Percentiles rank a stretch among this genome's conserved stretches.
phyloP scores from a whole-genome alignment of 257 asterid species.

The Misopates orontium region DNA sequence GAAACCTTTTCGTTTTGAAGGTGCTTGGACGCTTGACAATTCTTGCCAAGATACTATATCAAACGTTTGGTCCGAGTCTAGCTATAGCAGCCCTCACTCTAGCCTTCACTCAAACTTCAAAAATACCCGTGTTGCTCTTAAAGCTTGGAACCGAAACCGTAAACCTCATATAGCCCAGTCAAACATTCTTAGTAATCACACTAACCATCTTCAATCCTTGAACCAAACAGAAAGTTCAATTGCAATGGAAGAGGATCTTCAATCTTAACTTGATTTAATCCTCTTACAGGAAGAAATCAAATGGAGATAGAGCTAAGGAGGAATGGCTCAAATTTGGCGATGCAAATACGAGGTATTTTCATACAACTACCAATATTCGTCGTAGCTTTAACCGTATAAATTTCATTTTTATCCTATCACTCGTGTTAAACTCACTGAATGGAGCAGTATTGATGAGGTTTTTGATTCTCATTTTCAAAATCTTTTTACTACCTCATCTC shows the following conservation, averaged over 20 bases:
- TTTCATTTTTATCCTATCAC: too few relatives aligned
- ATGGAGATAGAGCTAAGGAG: not conserved
- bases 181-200: not conserved
- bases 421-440: too few relatives aligned
- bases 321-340: not conserved
- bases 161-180: not conserved
- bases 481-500: not conserved
- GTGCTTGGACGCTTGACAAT: too few relatives aligned
- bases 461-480: not conserved
- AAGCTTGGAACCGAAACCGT: not conserved
- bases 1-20: too few relatives aligned
- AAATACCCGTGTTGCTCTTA: not conserved
- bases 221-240: not conserved
- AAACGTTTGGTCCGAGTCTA: too few relatives aligned
- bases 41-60: too few relatives aligned
- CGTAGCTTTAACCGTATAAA: not conserved
- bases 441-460: not conserved
- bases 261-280: not conserved
- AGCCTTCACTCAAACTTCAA: not conserved
- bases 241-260: not conserved
- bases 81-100: too few relatives aligned
- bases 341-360: not conserved
- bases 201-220: not conserved
- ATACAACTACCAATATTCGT: not conserved
- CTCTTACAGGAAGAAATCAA: not conserved